phyloP scores from a whole-genome alignment of 1,284 basidiomycete species.

The Pyrrhoderma lamaoense region DNA sequence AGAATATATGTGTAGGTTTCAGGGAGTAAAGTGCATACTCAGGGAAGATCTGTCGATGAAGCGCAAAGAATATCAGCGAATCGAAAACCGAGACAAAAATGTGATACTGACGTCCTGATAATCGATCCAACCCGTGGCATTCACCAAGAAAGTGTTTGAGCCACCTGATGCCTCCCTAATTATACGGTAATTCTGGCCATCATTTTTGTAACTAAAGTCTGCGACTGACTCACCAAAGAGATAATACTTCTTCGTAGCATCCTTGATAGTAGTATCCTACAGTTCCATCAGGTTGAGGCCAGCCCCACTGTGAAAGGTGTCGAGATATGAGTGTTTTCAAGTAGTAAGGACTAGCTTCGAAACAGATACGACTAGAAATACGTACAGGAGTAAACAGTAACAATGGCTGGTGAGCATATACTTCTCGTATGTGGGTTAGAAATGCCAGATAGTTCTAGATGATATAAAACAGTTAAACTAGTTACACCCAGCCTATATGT shows the following conservation, averaged over 20 bases:
- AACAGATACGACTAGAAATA: too few species aligned
- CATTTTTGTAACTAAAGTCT: background rate
- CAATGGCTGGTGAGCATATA: slow-evolving; percentile 41
- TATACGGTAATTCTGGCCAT: background rate
- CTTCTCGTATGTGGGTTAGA: slow-evolving; percentile 34
- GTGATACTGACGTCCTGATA: slow-evolving; percentile 32
- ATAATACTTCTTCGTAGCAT: slow-evolving; percentile 30
- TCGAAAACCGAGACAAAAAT: too few species aligned
- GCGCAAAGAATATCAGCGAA: too few species aligned
- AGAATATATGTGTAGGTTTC: background rate
- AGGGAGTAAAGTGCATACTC: slow-evolving; percentile 26
- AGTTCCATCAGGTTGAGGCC: slow-evolving; percentile 44
- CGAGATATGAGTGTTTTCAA: background rate
- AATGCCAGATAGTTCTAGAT: slow-evolving; percentile 32
- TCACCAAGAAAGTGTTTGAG: slow-evolving; percentile 43
- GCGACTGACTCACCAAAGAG: slow-evolving; percentile 28
- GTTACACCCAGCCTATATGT: background rate
- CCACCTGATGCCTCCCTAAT: slow-evolving; percentile 36
- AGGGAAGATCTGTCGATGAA: slow-evolving; percentile 37
- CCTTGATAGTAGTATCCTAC: slow-evolving; percentile 43
- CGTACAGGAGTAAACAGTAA: slow-evolving; percentile 49
- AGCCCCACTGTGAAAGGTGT: slow-evolving; percentile 38
- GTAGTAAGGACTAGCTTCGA: background rate
- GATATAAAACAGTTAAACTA: background rate
- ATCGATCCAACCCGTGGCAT: slow-evolving; percentile 52